phyloP scores from a whole-genome alignment of 495 filamentous ascomycete genomes.

The Daldinia childiae region DNA sequence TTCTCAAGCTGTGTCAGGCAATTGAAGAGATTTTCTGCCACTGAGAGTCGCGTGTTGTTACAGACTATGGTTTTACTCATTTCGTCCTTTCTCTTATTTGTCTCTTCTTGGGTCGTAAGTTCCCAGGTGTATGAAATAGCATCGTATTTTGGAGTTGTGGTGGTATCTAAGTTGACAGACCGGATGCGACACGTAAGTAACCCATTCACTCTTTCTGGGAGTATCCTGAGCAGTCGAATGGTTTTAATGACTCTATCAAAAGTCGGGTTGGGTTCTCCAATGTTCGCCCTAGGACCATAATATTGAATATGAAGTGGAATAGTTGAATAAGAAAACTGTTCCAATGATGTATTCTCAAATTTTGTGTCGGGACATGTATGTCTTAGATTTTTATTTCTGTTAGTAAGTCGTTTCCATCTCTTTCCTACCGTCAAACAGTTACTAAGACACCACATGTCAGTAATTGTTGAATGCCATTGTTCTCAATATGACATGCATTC shows the following conservation, averaged over 20 bases:
- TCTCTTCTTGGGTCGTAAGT: conserved; percentile 13
- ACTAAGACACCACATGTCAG: conserved; percentile 29
- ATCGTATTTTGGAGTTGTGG: conserved; percentile 16
- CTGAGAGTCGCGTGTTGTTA: conserved; percentile 2
- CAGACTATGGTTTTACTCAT: conserved; percentile 12
- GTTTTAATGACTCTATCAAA: neutral
- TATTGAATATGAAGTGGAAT: conserved; percentile 10
- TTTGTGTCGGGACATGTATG: neutral
- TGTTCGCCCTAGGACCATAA: too few relatives aligned
- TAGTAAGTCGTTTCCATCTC: conserved; percentile 9
- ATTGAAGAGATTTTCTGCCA: conserved; percentile 38
- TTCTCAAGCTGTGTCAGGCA: conserved; percentile 34
- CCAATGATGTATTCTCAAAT: neutral
- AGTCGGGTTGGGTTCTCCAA: neutral
- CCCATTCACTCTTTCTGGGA: conserved; percentile 17
- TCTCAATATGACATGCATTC: neutral
- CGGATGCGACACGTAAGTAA: conserved; percentile 18
- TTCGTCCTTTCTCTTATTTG: conserved; percentile 1
- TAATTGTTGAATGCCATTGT: conserved; percentile 14
- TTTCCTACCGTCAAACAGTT: conserved; percentile 5
- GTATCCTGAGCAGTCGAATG: conserved; percentile 34
- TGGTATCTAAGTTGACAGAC: conserved; percentile 11
- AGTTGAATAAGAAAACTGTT: conserved; percentile 22
- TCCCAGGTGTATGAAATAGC: conserved; percentile 44
- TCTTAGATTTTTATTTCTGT: neutral